Evolutionary conservation across 805 yeast genomes (phyloP).

Genomic region (Metschnikowia similis): DNA sequence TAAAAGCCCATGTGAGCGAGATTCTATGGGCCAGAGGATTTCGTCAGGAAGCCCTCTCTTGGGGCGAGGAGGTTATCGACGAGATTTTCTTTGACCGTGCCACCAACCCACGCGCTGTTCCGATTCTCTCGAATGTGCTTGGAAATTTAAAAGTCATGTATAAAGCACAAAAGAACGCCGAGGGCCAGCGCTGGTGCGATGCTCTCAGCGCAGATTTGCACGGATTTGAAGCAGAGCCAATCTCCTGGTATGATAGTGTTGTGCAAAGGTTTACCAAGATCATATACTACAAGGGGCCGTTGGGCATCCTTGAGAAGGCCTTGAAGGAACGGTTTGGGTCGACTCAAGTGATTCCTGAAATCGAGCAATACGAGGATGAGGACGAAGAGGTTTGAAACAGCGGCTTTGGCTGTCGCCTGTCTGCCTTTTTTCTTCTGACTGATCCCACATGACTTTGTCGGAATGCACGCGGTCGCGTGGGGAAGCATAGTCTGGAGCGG

Average conservation of each 20-base stretch:
- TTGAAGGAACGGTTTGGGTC: constrained; percentile 37
- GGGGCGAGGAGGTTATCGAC: constrained; percentile 41
- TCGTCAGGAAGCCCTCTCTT: constrained; percentile 34
- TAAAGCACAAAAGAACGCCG: constrained; percentile 19
- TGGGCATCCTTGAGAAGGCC: constrained; percentile 39
- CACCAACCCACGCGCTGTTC: constrained; percentile 23
- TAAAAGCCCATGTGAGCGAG: constrained; percentile 38
- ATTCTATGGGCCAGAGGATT: constrained; percentile 40
- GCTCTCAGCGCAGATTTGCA: constrained; percentile 22
- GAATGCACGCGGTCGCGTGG: background rate
- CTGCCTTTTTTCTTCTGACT: too few relatives aligned
- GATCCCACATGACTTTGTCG: too few relatives aligned
- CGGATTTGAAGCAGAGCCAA: constrained; percentile 23
- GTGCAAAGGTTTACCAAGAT: constrained; percentile 33
- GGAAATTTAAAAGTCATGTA: constrained; percentile 33
- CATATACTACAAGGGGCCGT: constrained; percentile 38
- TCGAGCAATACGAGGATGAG: constrained; percentile 41
- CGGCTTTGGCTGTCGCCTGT: too few relatives aligned
- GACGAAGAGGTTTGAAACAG: constrained; percentile 26
- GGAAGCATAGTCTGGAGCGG: background rate
- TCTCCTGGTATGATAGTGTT: constrained; percentile 32
- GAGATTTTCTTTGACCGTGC: constrained; percentile 30
- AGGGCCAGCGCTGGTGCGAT: constrained; percentile 26
- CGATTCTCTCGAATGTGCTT: constrained; percentile 28
- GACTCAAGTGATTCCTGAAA: constrained; percentile 29